Evolutionary conservation across 805 yeast species (phyloP), one percentile per base, ranked within the genome.

Genomic region (Candida coleopterorum): DNA sequence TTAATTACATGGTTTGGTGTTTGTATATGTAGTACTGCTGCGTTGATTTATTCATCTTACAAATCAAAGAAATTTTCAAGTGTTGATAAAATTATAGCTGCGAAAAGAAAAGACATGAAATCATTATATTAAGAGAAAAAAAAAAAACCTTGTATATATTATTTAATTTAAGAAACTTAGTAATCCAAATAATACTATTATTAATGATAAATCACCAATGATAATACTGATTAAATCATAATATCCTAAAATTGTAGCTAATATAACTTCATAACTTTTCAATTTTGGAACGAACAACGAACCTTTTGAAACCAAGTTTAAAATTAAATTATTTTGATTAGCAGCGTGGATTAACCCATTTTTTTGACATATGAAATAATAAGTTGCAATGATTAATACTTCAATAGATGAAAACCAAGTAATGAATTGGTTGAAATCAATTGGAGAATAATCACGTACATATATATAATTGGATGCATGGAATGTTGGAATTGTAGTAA

Each of bases 1-100:
- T 64, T 93, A 52, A 77, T 87, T 15, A 93, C 98, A 0, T 93
- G 98, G 98, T 90, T 85, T 56, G 95, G 96, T 0, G 72, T 90
- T 29, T 78, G 88, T 2, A 49, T 84, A 27, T 74, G 85, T 25
- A 82, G 95, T 25, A 49, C 88, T 0, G 75, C 82, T 23, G 74
- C 87, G 60, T 69, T 93, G 39, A 29, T 52, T 10, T 67, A 60
- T 43, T 46, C 51, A 14, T 47, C 62, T 34, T 43, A 49, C 49
- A 67, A 62, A 43, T 49, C 44, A 32, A 50, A 50, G 37, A 55
- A 54, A 35, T 52, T 49, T 41, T 47, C 48, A 40, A 50, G 62
- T 40, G 73, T 71, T 3, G 72, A 67, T 25, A 58, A 56, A 48
- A 47, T 66, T 10, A 51, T 67, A 18, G 64, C 56, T 32, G 70